Evolutionary conservation across 208 protist species (phyloP), one percentile per base, ranked within the genome.

Genomic region (Trypanosomatidae sp.): DNA sequence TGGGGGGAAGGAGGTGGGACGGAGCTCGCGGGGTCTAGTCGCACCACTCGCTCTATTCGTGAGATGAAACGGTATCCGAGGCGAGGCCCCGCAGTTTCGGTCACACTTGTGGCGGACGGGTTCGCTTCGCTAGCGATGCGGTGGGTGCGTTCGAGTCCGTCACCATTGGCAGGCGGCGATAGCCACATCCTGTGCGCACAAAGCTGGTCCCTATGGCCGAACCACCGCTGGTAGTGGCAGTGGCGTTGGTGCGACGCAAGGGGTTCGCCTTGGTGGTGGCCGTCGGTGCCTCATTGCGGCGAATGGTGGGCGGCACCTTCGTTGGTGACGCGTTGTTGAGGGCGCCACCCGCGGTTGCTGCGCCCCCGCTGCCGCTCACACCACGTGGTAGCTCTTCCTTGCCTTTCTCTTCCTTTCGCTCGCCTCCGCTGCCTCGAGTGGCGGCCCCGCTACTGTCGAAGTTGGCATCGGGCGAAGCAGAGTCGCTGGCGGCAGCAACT

Each of bases 181-280:
- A 13, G 19, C 33, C 39, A 46, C 36, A 33, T 36, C 25, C 39
- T 46, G 59, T 46, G 59, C 39, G 59, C 2, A 43, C 22, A 46
- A 46, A 13, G 15, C 12, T 53, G 64, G n/a, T 25, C n/a, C 44
- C 64, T 0, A 30, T 47, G 15, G 43, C 22, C 39, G 65, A 25
- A 13, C 43, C 22, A 41, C 55, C 44, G 13, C 15, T 59, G 33
- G n/a, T 8, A 13, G 19, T 22, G 22, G 50, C 41, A 3, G 47
- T 64, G 4, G 47, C 69, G 72, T 67, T 73, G 69, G 56, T 62
- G 55, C 73, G 69, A 28, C 68, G 65, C 41, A 59, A 70, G 9
- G 59, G 50, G 41, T 62, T 73, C 2, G 52, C 41, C 66, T 79
- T 79, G 10, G 58, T 9, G n/a, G 25, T 67, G n/a, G 68, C 4